Evolutionary conservation across 768 basidiomycete genomes (phyloP).

Genomic region (Lentinus brumalis): DNA sequence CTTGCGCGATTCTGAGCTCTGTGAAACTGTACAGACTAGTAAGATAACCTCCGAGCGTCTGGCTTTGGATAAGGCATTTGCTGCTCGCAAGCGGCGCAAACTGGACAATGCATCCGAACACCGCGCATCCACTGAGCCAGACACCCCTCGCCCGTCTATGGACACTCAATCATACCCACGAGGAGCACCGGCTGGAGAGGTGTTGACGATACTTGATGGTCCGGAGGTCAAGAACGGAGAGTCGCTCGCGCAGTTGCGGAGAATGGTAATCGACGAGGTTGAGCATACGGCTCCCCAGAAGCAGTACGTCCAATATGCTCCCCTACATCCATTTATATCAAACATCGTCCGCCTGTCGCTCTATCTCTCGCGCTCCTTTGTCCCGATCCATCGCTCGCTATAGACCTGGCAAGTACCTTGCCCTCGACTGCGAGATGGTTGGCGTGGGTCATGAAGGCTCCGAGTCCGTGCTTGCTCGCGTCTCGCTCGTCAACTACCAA

Average conservation of each 20-base stretch:
- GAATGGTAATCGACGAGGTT: slow-evolving; percentile 54
- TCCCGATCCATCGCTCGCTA: not conserved
- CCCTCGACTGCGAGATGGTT: slow-evolving; percentile 98
- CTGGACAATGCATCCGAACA: slow-evolving; percentile 7
- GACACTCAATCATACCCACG: slow-evolving; percentile 8
- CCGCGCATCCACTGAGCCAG: not conserved
- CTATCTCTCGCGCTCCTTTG: not conserved
- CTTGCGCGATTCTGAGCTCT: not conserved
- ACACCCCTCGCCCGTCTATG: slow-evolving; percentile 11
- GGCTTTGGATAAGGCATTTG: not conserved
- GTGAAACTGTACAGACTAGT: not conserved
- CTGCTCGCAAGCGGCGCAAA: slow-evolving; percentile 22
- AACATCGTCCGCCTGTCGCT: not conserved
- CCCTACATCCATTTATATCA: too few relatives aligned
- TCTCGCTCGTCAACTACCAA: slow-evolving; percentile 87
- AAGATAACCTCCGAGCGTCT: not conserved
- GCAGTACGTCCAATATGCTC: slow-evolving; percentile 39
- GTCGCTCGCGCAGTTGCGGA: slow-evolving; percentile 46
- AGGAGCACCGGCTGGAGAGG: not conserved
- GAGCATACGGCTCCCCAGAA: slow-evolving; percentile 43
- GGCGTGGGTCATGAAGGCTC: slow-evolving; percentile 83
- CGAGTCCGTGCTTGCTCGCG: slow-evolving; percentile 86
- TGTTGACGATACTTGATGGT: slow-evolving; percentile 2
- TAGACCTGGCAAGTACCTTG: slow-evolving; percentile 68
- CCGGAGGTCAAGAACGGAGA: slow-evolving; percentile 48